Conservation (phyloP, 805 yeast genomes). For the Maudiozyma serrabonitensis region DNA sequence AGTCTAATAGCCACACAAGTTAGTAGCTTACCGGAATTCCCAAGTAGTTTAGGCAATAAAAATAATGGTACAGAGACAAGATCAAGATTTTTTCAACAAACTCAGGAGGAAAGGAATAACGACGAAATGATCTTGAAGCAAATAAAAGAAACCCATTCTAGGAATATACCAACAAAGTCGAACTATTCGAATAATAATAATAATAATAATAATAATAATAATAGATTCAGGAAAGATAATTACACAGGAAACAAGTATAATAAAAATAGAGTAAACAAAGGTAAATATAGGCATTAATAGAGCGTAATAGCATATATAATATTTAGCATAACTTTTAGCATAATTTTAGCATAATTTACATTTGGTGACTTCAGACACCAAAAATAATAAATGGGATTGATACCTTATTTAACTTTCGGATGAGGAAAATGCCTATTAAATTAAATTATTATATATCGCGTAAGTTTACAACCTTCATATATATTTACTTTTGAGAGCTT, state of each 20-base stretch:
- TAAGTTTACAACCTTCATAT: background rate
- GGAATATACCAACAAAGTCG: background rate
- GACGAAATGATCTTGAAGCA: conserved; percentile 13
- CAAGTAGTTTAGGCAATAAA: background rate
- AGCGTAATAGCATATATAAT: too few relatives aligned
- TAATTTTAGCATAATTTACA: background rate
- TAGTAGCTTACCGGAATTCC: conserved; percentile 11
- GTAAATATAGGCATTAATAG: background rate
- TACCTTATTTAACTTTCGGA: too few relatives aligned
- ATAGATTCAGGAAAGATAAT: conserved; percentile 5
- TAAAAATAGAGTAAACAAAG: background rate
- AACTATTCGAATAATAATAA: background rate
- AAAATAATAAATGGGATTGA: too few relatives aligned
- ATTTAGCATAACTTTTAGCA: too few relatives aligned
- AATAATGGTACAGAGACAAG: conserved; percentile 10
- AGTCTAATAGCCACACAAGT: conserved; percentile 9
- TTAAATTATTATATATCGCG: too few relatives aligned
- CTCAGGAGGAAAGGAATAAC: conserved; percentile 9
- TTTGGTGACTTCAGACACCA: background rate
- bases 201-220: conserved; percentile 2
- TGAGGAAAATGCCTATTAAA: too few relatives aligned
- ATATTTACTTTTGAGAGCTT: conserved; percentile 1
- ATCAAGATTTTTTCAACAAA: conserved; percentile 15
- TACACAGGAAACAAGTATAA: conserved; percentile 1
- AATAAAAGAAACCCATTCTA: conserved; percentile 8